phyloP scores from a whole-genome alignment of 129 eudicot species.

The Arctium lappa region DNA sequence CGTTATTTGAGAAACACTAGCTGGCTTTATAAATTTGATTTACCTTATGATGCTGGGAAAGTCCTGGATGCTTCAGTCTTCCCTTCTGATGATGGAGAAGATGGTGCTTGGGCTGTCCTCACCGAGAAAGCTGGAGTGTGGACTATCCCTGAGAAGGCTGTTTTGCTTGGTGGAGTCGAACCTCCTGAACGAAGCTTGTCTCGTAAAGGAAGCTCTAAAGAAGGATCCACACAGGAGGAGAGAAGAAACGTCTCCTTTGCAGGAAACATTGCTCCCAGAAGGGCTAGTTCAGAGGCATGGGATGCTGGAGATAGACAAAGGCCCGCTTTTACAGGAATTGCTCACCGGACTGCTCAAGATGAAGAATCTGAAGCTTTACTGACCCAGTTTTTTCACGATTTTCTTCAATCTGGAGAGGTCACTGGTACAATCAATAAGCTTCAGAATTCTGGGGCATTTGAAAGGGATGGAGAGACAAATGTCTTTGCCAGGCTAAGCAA shows the following conservation, averaged over 20 bases:
- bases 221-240: slow-evolving; percentile 64
- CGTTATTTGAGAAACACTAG: slow-evolving; percentile 75
- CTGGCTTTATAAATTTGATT: slow-evolving; percentile 89
- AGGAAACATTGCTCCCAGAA: slow-evolving; percentile 64
- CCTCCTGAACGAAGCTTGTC: slow-evolving; percentile 98
- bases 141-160: slow-evolving; percentile 97
- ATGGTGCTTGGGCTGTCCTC: slow-evolving; percentile 92
- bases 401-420: slow-evolving; percentile 68
- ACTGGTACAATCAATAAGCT: slow-evolving; percentile 61
- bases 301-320: slow-evolving; percentile 68
- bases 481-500: slow-evolving; percentile 86
- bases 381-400: slow-evolving; percentile 71
- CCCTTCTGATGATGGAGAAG: slow-evolving; percentile 82
- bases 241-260: slow-evolving; percentile 55
- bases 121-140: slow-evolving; percentile 97
- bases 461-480: slow-evolving; percentile 86
- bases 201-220: slow-evolving; percentile 96
- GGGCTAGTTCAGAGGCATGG: slow-evolving; percentile 80
- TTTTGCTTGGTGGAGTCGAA: slow-evolving; percentile 95
- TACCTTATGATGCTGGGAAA: slow-evolving; percentile 96
- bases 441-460: slow-evolving; percentile 69
- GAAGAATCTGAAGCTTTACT: slow-evolving; percentile 91
- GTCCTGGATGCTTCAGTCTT: slow-evolving; percentile 91
- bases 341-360: slow-evolving; percentile 76
- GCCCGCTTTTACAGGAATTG: slow-evolving; percentile 51